These are phyloP conservation scores for Anisodus acutangulus DNA, from an alignment of 257 asterid species.

Conservation along the genomic window DNA sequence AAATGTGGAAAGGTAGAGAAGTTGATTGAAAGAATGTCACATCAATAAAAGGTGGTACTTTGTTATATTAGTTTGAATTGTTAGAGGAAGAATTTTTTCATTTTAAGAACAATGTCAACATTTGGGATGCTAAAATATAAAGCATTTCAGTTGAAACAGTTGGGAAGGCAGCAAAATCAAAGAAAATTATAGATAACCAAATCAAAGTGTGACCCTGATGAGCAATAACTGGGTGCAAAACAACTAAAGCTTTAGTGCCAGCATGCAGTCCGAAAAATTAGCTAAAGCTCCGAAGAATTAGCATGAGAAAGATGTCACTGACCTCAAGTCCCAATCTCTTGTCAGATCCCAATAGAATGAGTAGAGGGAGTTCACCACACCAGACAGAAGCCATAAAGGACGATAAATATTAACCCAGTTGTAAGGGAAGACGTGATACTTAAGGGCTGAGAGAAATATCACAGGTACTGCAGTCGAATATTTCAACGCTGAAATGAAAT, in stretches of 20 bases:
- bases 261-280: background rate
- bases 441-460: conserved; percentile 89
- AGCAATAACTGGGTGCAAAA: conserved; percentile 17
- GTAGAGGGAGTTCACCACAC: conserved; percentile 81
- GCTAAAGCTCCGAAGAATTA: conserved; percentile 17
- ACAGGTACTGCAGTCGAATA: conserved; percentile 97
- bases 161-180: conserved; percentile 18
- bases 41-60: conserved; percentile 9
- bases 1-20: conserved; percentile 15
- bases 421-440: conserved; percentile 85
- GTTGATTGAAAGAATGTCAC: background rate
- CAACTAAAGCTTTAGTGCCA: conserved; percentile 5
- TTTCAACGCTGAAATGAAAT: conserved; percentile 79
- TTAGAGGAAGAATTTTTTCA: background rate
- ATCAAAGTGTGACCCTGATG: background rate
- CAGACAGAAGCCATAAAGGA: conserved; percentile 90
- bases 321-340: conserved; percentile 97
- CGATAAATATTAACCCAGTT: conserved; percentile 76
- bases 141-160: background rate
- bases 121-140: background rate
- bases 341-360: conserved; percentile 97
- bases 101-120: conserved; percentile 8
- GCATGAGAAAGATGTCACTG: conserved; percentile 30
- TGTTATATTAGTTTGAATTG: background rate
- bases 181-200: conserved; percentile 21